Base-by-base conservation (phyloP, 1,139 yeast genomes). In the Pichia norvegensis region DNA sequence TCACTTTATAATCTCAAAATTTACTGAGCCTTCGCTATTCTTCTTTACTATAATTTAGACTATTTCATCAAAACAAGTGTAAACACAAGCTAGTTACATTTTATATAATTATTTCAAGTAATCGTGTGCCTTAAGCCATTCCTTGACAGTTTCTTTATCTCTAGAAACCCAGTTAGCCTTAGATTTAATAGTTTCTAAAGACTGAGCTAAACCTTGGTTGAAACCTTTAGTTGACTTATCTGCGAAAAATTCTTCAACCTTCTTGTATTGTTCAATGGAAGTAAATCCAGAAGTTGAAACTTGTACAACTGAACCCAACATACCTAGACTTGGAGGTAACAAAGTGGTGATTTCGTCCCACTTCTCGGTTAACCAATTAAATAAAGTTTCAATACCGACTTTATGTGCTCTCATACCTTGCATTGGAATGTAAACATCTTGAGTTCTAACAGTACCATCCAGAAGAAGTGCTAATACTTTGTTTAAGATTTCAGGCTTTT, bases 381-480 rank as follows among this genome's bases (percentile, higher is more conserved):
- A 90, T 54, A 81, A 66, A 19, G 78, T 75, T 54, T 73, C 72
- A 51, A 78, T 70, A 67, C 95, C 95, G 40, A 69, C 72, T 47
- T 67, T 70, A 58, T 79, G 80, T 17, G 76, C 60, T 58, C 83
- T 71, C 67, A 86, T 68, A 36, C 94, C 88, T 52, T 70, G 76
- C 75, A 90, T 72, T 56, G 95, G 88, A 52, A 82, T 75, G 63
- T 80, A 81, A 47, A 85, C 76, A 65, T 90, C 97, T 69, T 90
- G 97, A 29, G 78, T 69, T 60, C 85, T 81, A 54, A 88, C 73
- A 33, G 82, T 77, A 33, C 87, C 81, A 60, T 85, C 81, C 52
- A 85, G 72, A 52, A 85, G 65, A 58, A 76, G 70, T 4, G 67
- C 72, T 44, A 84, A 69, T 14, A 87, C 79, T 65, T 78, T 80